These are phyloP conservation scores for Verticillium isaacii DNA, from an alignment of 2,329 filamentous ascomycete species.

Conservation along the genomic window DNA sequence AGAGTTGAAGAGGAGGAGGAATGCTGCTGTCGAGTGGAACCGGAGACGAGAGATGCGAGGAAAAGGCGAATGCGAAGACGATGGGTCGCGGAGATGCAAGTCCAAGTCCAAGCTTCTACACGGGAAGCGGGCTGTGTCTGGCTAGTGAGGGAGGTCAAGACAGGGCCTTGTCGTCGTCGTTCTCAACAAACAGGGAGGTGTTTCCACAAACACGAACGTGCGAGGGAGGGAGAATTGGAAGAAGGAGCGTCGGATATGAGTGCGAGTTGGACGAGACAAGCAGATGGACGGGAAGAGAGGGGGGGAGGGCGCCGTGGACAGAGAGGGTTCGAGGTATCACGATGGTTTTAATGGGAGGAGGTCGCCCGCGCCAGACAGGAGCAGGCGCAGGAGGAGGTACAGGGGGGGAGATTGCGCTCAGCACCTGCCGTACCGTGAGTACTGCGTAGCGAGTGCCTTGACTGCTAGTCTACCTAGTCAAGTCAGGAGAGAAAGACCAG, in stretches of 20 bases:
- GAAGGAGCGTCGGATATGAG: background rate
- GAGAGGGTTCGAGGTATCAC: background rate
- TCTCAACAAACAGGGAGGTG: background rate
- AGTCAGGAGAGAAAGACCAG: background rate
- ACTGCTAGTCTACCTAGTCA: background rate
- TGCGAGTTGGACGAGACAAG: background rate
- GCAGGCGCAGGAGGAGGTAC: background rate
- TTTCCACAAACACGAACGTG: background rate
- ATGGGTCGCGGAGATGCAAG: background rate
- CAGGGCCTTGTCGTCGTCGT: background rate
- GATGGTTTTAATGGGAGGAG: background rate
- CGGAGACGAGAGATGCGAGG: background rate
- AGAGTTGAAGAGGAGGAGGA: background rate
- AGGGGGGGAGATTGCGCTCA: background rate
- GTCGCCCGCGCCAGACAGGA: background rate
- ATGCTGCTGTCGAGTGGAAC: background rate
- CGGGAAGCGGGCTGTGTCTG: background rate
- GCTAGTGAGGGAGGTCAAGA: background rate
- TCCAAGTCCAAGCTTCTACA: background rate
- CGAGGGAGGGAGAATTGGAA: background rate
- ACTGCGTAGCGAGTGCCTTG: background rate
- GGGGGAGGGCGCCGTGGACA: background rate
- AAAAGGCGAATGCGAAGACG: background rate
- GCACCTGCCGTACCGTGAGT: background rate
- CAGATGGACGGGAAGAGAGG: background rate